Conservation (phyloP, 345 rosid genomes). For the Hibiscus trionum region DNA sequence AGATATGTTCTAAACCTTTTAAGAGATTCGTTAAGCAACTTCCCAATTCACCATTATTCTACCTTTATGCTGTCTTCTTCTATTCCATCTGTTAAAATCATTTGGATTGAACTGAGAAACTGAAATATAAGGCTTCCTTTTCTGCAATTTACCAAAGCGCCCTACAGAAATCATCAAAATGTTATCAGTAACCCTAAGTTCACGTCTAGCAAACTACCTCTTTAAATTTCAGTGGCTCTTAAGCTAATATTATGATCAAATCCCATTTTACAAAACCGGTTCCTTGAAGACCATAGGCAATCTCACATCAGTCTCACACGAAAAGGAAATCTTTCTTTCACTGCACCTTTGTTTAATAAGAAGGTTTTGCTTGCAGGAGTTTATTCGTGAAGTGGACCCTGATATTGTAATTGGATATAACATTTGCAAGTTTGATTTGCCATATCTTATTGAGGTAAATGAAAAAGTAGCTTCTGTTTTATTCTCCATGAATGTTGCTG, state of each 20-base stretch:
- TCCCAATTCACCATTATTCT: background rate
- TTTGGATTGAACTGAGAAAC: background rate
- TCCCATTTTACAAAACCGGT: background rate
- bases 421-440: constrained; percentile 97
- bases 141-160: background rate
- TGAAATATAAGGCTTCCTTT: background rate
- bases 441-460: constrained; percentile 91
- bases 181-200: background rate
- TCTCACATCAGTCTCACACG: constrained; percentile 1
- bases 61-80: background rate
- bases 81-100: background rate
- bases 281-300: constrained; percentile 4
- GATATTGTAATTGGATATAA: constrained; percentile 96
- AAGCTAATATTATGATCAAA: background rate
- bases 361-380: constrained; percentile 54
- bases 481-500: background rate
- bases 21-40: background rate
- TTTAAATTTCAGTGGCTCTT: background rate
- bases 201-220: background rate
- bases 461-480: constrained; percentile 11
- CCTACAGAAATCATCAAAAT: background rate
- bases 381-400: constrained; percentile 85
- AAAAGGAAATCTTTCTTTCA: background rate
- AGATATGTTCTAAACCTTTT: background rate
- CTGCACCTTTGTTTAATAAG: constrained; percentile 9